Evolutionary conservation across 2,329 filamentous ascomycete genomes (phyloP).

Genomic region (Pseudogymnoascus sp.): DNA sequence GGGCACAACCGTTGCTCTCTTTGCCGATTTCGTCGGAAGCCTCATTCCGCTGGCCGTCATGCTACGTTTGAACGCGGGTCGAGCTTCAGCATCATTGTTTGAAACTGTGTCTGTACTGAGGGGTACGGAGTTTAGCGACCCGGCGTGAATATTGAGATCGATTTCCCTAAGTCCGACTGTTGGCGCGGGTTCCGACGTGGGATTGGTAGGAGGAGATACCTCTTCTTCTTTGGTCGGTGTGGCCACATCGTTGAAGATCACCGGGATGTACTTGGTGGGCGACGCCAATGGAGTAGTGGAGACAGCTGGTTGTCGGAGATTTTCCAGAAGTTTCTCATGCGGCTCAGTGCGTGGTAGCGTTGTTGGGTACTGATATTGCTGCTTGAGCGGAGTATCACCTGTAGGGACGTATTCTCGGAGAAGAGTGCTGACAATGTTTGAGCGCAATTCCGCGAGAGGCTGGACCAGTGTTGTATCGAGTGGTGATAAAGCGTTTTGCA

Average conservation of each 20-base stretch:
- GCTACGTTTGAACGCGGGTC: slow-evolving; percentile 21
- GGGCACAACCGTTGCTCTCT: slow-evolving; percentile 32
- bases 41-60: slow-evolving; percentile 30
- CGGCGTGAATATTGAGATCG: slow-evolving; percentile 38
- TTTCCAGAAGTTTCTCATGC: slow-evolving; percentile 48
- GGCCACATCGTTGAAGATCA: slow-evolving; percentile 27
- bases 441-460: slow-evolving; percentile 63
- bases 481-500: slow-evolving; percentile 54
- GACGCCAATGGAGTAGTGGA: slow-evolving; percentile 18
- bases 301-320: slow-evolving; percentile 35
- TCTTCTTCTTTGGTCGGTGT: slow-evolving; percentile 19
- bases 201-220: slow-evolving; percentile 2
- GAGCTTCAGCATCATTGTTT: not conserved
- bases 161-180: slow-evolving; percentile 41
- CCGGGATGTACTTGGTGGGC: slow-evolving; percentile 29
- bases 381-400: slow-evolving; percentile 76
- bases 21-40: slow-evolving; percentile 34
- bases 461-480: slow-evolving; percentile 55
- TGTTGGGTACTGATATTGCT: slow-evolving; percentile 71
- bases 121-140: slow-evolving; percentile 18
- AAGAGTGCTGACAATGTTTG: slow-evolving; percentile 53
- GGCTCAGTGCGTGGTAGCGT: slow-evolving; percentile 66
- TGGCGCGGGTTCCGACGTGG: slow-evolving; percentile 27
- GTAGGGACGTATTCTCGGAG: slow-evolving; percentile 79
- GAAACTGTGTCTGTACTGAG: not conserved